Evolutionary conservation across 2,329 filamentous ascomycete species (phyloP), one percentile per base, ranked within the genome.

Genomic region (Alternaria arborescens): DNA sequence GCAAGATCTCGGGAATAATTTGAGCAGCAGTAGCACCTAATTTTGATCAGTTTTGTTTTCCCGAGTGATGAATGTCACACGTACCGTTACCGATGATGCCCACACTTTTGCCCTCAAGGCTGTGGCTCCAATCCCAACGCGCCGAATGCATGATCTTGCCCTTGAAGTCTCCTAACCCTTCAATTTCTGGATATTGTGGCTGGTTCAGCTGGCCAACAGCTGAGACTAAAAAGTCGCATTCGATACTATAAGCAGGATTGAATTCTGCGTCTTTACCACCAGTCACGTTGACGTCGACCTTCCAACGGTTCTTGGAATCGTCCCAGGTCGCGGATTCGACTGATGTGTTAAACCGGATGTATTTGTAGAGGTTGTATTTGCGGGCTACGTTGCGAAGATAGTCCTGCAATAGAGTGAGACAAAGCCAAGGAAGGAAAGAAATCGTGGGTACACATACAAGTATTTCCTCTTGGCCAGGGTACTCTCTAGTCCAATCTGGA

Each of bases 401-500:
- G 22, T 77, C 77, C 75, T 83, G 26, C 42, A 8, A 46, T 42
- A 8, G 11, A 42, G 11, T 42, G 20, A 59, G 47, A 26, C 16
- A 32, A 12, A 54, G 30, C 4, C 11, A 30, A 12, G 0, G 14
- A 16, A 34, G 11, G 44, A 30, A 38, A 22, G 24, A n/a, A 22
- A 24, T 36, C 6, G 12, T 5, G 7, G 48, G 14, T 16, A 10
- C n/a, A 54, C 71, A 62, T 67, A 83, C 80, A 34, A 86, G 78
- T 20, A 89, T 86, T 69, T 89, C 87, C 69, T 87, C 85, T 66
- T 89, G 86, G 0, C 85, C 84, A 0, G 87, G 84, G 66, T 87
- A 88, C 55, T 86, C 81, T 18, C 85, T 77, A 1, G 83, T 83
- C 86, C 87, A 88, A 64, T 84, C 79, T 3, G 84, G 77, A 53